Conservation (phyloP, 768 basidiomycete species). For the Boletus fagicola region DNA sequence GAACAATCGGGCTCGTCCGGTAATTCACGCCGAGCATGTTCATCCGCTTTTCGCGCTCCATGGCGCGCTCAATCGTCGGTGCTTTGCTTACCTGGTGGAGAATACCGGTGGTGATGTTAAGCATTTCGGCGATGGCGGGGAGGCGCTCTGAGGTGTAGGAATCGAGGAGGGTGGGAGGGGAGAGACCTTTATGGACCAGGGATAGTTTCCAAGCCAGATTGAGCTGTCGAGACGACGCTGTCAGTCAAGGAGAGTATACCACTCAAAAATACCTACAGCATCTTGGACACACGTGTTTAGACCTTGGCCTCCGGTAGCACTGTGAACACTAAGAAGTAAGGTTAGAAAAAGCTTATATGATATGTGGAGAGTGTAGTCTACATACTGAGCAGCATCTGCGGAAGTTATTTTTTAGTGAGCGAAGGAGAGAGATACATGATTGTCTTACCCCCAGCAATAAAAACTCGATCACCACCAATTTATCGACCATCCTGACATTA, state of each 20-base stretch:
- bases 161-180: conserved; percentile 37
- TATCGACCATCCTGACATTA: conserved; percentile 48
- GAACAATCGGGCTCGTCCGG: conserved; percentile 35
- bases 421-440: not conserved
- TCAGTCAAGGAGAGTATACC: not conserved
- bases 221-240: conserved; percentile 23
- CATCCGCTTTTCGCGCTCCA: conserved; percentile 6
- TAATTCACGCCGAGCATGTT: conserved; percentile 37
- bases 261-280: conserved; percentile 30
- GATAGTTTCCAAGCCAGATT: conserved; percentile 49
- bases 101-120: conserved; percentile 37
- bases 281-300: conserved; percentile 40
- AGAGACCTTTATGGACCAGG: conserved; percentile 38
- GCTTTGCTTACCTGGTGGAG: not conserved
- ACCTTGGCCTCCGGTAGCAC: conserved; percentile 31
- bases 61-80: not conserved
- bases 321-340: conserved; percentile 17
- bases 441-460: conserved; percentile 44
- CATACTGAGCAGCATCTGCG: conserved; percentile 47
- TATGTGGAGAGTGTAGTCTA: not conserved
- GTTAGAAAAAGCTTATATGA: not conserved
- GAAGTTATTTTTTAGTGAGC: not conserved
- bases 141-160: conserved; percentile 45
- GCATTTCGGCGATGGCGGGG: conserved; percentile 46
- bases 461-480: conserved; percentile 40